Evolutionary conservation across 2,329 filamentous ascomycete species (phyloP).

Genomic region (Daldinia eschscholtzii): DNA sequence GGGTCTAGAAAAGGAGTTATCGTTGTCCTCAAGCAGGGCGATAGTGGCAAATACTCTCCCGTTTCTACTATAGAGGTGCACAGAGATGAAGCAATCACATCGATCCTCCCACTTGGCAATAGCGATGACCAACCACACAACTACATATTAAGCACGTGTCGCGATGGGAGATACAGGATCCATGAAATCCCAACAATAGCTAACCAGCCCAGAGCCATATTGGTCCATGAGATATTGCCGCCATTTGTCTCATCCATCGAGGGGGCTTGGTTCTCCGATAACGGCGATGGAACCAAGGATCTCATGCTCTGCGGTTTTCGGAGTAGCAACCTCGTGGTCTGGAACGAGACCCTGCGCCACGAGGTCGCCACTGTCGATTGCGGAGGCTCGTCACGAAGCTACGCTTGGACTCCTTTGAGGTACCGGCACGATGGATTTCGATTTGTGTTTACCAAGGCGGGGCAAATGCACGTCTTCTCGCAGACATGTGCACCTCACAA

Average conservation of each 20-base stretch:
- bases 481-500: slow-evolving; percentile 56
- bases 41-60: slow-evolving; percentile 48
- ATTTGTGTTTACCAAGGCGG: slow-evolving; percentile 82
- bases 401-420: slow-evolving; percentile 61
- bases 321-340: slow-evolving; percentile 82
- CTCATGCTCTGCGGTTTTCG: slow-evolving; percentile 85
- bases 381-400: slow-evolving; percentile 85
- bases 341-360: slow-evolving; percentile 78
- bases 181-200: slow-evolving; percentile 58
- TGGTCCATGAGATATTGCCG: slow-evolving; percentile 76
- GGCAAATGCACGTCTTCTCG: slow-evolving; percentile 63
- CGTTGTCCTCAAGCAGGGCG: slow-evolving; percentile 52
- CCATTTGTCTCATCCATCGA: slow-evolving; percentile 84
- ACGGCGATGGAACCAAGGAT: slow-evolving; percentile 57
- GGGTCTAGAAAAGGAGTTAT: slow-evolving; percentile 68
- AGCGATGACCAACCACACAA: slow-evolving; percentile 41
- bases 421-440: slow-evolving; percentile 54
- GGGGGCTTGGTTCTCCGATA: slow-evolving; percentile 70
- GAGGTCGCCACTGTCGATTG: slow-evolving; percentile 82
- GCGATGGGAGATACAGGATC: slow-evolving; percentile 82
- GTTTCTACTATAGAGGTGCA: slow-evolving; percentile 56
- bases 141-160: slow-evolving; percentile 77
- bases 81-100: slow-evolving; percentile 75
- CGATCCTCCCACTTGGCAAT: slow-evolving; percentile 65
- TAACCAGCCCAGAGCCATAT: slow-evolving; percentile 52